Conservation (phyloP, 2,329 filamentous ascomycete genomes). For the Colletotrichum sp. region DNA sequence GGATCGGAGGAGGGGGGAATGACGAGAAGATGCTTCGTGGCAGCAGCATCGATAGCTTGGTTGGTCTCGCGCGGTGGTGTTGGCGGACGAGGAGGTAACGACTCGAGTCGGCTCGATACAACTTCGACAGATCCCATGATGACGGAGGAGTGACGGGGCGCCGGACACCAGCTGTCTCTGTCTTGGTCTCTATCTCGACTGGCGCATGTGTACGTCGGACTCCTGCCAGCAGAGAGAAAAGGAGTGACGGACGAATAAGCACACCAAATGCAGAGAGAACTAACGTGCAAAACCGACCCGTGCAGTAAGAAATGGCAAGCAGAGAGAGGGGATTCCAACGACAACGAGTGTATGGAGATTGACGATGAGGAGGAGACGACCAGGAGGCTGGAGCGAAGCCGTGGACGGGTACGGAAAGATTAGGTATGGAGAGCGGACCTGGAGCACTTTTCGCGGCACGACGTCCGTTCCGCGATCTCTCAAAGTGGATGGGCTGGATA, state of each 20-base stretch:
- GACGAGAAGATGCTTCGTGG: slow-evolving; percentile 37
- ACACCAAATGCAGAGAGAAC: neutral
- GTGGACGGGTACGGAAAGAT: neutral
- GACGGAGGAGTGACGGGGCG: slow-evolving; percentile 23
- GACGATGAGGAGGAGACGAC: neutral
- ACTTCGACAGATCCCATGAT: slow-evolving; percentile 45
- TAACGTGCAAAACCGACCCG: neutral
- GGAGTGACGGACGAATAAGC: neutral
- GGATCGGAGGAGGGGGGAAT: slow-evolving; percentile 43
- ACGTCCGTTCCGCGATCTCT: neutral
- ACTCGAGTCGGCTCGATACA: slow-evolving; percentile 51
- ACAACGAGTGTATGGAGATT: slow-evolving; percentile 3
- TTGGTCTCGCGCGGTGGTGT: slow-evolving; percentile 67
- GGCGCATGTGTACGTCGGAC: slow-evolving; percentile 9
- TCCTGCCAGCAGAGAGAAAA: neutral
- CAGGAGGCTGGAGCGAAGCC: neutral
- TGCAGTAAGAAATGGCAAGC: neutral
- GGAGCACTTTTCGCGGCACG: slow-evolving; percentile 7
- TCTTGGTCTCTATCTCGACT: neutral
- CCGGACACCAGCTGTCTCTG: slow-evolving; percentile 3
- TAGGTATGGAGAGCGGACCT: neutral
- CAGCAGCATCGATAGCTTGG: slow-evolving; percentile 37
- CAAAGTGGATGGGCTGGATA: slow-evolving; percentile 1
- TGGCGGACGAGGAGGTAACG: slow-evolving; percentile 64
- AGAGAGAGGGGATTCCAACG: neutral